These are phyloP conservation scores for Aaosphaeria pasadenensis DNA, from an alignment of 2,329 filamentous ascomycete species.

Conservation along the genomic window DNA sequence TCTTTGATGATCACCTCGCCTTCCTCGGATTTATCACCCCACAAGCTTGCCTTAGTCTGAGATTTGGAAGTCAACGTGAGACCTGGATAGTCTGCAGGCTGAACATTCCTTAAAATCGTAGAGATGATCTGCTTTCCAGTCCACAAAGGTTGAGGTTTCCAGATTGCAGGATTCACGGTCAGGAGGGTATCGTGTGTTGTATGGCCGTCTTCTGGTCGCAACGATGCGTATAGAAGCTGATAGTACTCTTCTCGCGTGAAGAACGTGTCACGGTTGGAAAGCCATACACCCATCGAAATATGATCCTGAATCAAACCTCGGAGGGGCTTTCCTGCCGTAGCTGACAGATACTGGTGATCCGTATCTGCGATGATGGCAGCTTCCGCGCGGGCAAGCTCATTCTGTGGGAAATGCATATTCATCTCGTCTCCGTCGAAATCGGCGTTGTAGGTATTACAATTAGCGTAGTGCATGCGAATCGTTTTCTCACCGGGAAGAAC, in stretches of 20 bases:
- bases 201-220: constrained; percentile 87
- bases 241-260: constrained; percentile 88
- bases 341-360: constrained; percentile 94
- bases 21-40: constrained; percentile 75
- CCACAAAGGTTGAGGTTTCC: constrained; percentile 81
- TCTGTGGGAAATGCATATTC: constrained; percentile 99
- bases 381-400: constrained; percentile 89
- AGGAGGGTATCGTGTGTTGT: constrained; percentile 79
- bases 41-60: constrained; percentile 73
- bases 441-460: constrained; percentile 98
- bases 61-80: constrained; percentile 78
- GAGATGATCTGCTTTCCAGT: constrained; percentile 96
- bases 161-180: constrained; percentile 74
- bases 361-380: constrained; percentile 92
- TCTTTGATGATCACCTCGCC: constrained; percentile 77
- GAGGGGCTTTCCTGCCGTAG: constrained; percentile 87
- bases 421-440: constrained; percentile 99
- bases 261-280: constrained; percentile 89
- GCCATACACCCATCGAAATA: constrained; percentile 86
- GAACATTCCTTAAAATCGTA: constrained; percentile 89
- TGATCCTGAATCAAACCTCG: constrained; percentile 98
- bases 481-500: constrained; percentile 94
- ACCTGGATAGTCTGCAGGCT: constrained; percentile 70
- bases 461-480: constrained; percentile 99
- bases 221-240: constrained; percentile 84